Percentiles rank a stretch among this genome's conserved stretches.
phyloP scores from a whole-genome alignment of 2,329 filamentous ascomycete genomes.

The Elsinoe perseae region DNA sequence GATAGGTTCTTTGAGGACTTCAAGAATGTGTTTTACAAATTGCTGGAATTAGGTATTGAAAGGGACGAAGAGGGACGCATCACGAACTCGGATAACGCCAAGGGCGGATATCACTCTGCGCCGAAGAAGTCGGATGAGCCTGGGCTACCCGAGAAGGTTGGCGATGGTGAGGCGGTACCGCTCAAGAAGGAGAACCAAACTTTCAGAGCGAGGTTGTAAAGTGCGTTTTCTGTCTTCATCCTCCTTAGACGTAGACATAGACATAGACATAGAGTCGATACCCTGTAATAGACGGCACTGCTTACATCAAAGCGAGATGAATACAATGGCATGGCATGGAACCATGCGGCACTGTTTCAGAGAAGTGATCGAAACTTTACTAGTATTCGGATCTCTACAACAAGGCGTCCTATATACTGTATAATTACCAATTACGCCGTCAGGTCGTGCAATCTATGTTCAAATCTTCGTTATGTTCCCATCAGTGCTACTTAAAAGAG shows the following conservation, averaged over 20 bases:
- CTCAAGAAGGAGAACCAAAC: conserved; percentile 35
- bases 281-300: not conserved
- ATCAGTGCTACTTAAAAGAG: conserved; percentile 49
- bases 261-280: conserved; percentile 7
- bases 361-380: not conserved
- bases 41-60: conserved; percentile 53
- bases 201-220: conserved; percentile 35
- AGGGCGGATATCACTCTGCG: conserved; percentile 50
- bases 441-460: not conserved
- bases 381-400: not conserved
- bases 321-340: too few relatives aligned
- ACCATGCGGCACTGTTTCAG: too few relatives aligned
- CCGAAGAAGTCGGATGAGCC: conserved; percentile 47
- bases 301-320: not conserved
- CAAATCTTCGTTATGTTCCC: not conserved
- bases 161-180: conserved; percentile 35
- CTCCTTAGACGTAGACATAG: not conserved
- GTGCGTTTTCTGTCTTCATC: not conserved
- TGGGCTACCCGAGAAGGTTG: conserved; percentile 31
- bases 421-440: not conserved
- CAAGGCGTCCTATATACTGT: not conserved
- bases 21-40: conserved; percentile 49
- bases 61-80: conserved; percentile 48
- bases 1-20: conserved; percentile 57
- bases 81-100: conserved; percentile 49